Percentiles rank a stretch among this genome's conserved stretches.
phyloP scores from a whole-genome alignment of 1,284 basidiomycete genomes.

The Marasmius sp. region DNA sequence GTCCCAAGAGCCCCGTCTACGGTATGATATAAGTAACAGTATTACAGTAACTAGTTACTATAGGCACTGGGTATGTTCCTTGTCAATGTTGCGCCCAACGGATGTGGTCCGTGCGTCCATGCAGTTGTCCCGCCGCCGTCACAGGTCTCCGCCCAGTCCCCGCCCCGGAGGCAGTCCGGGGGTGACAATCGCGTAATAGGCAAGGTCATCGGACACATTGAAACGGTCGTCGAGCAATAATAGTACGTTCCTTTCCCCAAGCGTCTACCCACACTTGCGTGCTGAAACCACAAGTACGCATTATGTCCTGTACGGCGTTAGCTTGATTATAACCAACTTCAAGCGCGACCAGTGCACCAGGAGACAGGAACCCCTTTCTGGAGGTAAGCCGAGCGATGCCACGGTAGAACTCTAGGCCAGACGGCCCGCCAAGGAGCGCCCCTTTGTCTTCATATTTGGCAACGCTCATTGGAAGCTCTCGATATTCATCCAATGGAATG shows the following conservation, averaged over 20 bases:
- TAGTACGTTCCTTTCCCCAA: conserved; percentile 68
- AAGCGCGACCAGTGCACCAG: conserved; percentile 62
- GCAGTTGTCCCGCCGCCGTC: too few relatives aligned
- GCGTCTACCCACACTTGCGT: conserved; percentile 77
- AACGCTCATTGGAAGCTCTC: conserved; percentile 65
- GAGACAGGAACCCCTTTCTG: conserved; percentile 42
- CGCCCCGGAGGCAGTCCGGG: too few relatives aligned
- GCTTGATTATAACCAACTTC: conserved; percentile 83
- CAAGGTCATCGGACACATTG: background rate
- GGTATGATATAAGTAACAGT: too few relatives aligned
- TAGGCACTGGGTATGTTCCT: too few relatives aligned
- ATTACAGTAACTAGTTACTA: too few relatives aligned
- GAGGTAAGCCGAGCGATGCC: conserved; percentile 64
- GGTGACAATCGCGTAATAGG: too few relatives aligned
- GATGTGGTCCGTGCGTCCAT: too few relatives aligned
- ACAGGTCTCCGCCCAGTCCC: too few relatives aligned
- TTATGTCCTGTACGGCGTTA: conserved; percentile 54
- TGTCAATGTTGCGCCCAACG: too few relatives aligned
- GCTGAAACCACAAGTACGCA: conserved; percentile 41
- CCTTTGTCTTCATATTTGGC: conserved; percentile 75
- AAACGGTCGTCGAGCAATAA: conserved; percentile 45
- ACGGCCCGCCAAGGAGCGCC: conserved; percentile 77
- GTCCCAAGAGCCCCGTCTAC: too few relatives aligned
- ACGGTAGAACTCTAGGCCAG: conserved; percentile 79
- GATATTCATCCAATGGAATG: conserved; percentile 70